These are phyloP conservation scores for Botrytis fragariae DNA, from an alignment of 2,329 filamentous ascomycete species.

Conservation along the genomic window DNA sequence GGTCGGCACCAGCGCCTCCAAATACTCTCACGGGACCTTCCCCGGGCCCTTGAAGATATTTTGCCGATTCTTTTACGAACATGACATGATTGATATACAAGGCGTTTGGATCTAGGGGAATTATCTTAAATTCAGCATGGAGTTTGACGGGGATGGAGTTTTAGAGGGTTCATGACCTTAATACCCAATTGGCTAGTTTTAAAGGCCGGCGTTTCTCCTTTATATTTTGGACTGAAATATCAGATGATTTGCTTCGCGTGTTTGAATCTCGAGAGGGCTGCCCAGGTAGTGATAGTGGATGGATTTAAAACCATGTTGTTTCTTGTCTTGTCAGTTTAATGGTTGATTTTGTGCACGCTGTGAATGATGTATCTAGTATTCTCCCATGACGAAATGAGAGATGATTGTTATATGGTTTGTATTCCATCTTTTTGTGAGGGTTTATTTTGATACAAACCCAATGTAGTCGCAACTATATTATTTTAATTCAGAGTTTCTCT, in stretches of 20 bases:
- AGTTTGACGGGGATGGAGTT: slow-evolving; percentile 13
- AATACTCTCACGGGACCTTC: not conserved
- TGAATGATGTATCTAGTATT: not conserved
- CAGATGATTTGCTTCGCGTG: not conserved
- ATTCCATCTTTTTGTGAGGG: not conserved
- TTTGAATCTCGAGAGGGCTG: not conserved
- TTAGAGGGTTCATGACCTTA: not conserved
- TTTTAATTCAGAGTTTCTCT: too few species aligned
- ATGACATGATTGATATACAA: slow-evolving; percentile 1
- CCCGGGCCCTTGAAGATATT: not conserved
- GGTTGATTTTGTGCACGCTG: not conserved
- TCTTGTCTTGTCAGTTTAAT: not conserved
- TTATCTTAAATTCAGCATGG: slow-evolving; percentile 5
- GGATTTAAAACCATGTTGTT: not conserved
- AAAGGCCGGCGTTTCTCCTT: slow-evolving; percentile 5
- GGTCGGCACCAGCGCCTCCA: not conserved
- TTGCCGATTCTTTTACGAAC: slow-evolving; percentile 11
- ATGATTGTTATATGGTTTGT: not conserved
- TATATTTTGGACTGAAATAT: not conserved
- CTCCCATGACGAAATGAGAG: not conserved
- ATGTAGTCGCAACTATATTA: too few species aligned
- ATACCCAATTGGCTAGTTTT: not conserved
- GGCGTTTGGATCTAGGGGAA: slow-evolving; percentile 1
- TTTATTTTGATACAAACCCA: not conserved
- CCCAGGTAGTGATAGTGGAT: not conserved